phyloP scores from a whole-genome alignment of 805 yeast genomes.

The Metschnikowia chrysomelidarum region DNA sequence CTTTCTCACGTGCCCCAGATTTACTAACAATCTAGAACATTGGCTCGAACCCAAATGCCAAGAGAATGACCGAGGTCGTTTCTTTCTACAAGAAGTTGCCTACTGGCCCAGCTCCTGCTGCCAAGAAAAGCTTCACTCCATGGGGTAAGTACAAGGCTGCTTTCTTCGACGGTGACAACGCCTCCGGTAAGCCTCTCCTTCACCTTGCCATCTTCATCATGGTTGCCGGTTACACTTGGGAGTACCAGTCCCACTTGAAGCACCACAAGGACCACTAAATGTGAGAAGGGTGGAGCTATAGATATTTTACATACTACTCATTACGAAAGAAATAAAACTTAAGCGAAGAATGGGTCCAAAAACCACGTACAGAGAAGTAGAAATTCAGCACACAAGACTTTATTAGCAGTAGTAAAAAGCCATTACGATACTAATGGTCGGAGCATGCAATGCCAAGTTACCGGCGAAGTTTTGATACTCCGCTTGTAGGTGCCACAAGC shows the following conservation, averaged over 20 bases:
- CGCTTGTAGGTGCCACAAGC: too few species aligned
- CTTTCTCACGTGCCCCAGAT: background rate
- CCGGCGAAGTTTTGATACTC: too few species aligned
- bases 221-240: slow-evolving; percentile 82
- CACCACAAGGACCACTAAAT: slow-evolving; percentile 28
- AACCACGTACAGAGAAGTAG: too few species aligned
- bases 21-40: slow-evolving; percentile 59
- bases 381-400: too few species aligned
- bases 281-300: slow-evolving; percentile 2
- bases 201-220: slow-evolving; percentile 71
- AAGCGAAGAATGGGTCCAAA: too few species aligned
- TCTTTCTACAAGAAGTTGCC: slow-evolving; percentile 95
- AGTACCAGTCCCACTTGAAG: slow-evolving; percentile 84
- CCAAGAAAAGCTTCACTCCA: slow-evolving; percentile 63
- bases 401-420: too few species aligned
- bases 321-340: too few species aligned
- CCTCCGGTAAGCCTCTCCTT: slow-evolving; percentile 77
- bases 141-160: slow-evolving; percentile 80
- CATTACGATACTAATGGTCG: too few species aligned
- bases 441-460: too few species aligned
- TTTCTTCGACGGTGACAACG: slow-evolving; percentile 80
- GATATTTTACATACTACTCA: slow-evolving; percentile 4
- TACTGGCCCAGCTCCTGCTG: slow-evolving; percentile 82
- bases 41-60: slow-evolving; percentile 94
- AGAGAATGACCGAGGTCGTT: slow-evolving; percentile 93